These are phyloP conservation scores for Betula pendula DNA, from an alignment of 306 rosid genomes.

Conservation along the genomic window DNA sequence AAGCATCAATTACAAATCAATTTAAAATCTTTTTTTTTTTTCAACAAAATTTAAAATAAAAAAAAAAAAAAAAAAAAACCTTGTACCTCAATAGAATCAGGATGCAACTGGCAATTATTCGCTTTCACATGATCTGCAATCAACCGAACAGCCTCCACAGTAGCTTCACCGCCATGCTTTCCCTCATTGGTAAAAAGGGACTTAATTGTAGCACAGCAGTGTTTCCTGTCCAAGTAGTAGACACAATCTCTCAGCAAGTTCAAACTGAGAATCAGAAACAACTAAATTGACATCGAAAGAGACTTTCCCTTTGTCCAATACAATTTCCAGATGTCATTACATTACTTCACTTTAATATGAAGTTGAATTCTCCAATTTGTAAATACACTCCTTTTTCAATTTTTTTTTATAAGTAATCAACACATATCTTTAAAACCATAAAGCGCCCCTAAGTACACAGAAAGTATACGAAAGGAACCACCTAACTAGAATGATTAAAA, in stretches of 20 bases:
- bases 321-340: slow-evolving; percentile 12
- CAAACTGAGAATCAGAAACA: neutral
- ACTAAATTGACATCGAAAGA: neutral
- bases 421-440: too few relatives aligned
- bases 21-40: too few relatives aligned
- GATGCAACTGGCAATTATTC: slow-evolving; percentile 75
- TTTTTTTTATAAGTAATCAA: neutral
- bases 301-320: slow-evolving; percentile 1
- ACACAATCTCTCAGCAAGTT: neutral
- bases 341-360: slow-evolving; percentile 10
- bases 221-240: slow-evolving; percentile 60
- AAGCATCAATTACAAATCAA: slow-evolving; percentile 6
- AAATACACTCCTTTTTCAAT: neutral
- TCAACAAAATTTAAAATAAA: too few relatives aligned
- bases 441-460: too few relatives aligned
- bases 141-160: slow-evolving; percentile 86
- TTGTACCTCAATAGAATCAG: slow-evolving; percentile 74
- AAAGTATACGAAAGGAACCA: too few relatives aligned
- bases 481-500: too few relatives aligned
- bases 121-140: slow-evolving; percentile 80
- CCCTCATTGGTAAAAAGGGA: slow-evolving; percentile 82
- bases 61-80: neutral
- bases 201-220: slow-evolving; percentile 69
- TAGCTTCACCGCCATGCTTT: slow-evolving; percentile 88
- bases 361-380: slow-evolving; percentile 3